Conservation (phyloP, 2,329 filamentous ascomycete genomes). For the Penicillium hordei region DNA sequence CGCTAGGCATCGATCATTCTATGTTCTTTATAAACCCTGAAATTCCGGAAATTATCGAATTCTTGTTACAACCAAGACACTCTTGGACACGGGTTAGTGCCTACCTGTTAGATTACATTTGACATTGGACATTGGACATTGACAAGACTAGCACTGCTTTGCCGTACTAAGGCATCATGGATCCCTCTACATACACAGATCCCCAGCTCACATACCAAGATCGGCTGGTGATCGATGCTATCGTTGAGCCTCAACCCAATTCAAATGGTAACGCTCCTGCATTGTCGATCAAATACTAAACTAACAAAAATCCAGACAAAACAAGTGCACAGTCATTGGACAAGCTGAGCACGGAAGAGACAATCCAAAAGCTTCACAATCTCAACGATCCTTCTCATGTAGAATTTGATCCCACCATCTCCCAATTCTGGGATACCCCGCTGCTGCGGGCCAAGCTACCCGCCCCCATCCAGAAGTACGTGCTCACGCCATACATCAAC, state of each 20-base stretch:
- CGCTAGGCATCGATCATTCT: not conserved
- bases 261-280: slow-evolving; percentile 11
- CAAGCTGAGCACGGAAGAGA: slow-evolving; percentile 22
- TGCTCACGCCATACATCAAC: slow-evolving; percentile 61
- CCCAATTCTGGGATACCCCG: slow-evolving; percentile 53
- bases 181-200: slow-evolving; percentile 32
- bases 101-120: not conserved
- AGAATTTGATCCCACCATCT: slow-evolving; percentile 58
- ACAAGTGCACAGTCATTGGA: slow-evolving; percentile 12
- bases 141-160: not conserved
- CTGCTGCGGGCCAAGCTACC: slow-evolving; percentile 42
- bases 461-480: slow-evolving; percentile 45
- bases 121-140: slow-evolving; percentile 1
- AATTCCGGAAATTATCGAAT: not conserved
- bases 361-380: slow-evolving; percentile 48
- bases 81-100: not conserved
- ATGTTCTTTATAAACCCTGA: not conserved
- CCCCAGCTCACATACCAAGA: slow-evolving; percentile 42
- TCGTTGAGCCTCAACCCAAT: slow-evolving; percentile 34
- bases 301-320: slow-evolving; percentile 10
- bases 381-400: slow-evolving; percentile 51
- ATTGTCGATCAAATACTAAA: not conserved
- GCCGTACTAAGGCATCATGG: slow-evolving; percentile 19
- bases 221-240: slow-evolving; percentile 39
- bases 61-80: not conserved